Base-by-base conservation (phyloP, 345 rosid species). In the Ceriops zippeliana region DNA sequence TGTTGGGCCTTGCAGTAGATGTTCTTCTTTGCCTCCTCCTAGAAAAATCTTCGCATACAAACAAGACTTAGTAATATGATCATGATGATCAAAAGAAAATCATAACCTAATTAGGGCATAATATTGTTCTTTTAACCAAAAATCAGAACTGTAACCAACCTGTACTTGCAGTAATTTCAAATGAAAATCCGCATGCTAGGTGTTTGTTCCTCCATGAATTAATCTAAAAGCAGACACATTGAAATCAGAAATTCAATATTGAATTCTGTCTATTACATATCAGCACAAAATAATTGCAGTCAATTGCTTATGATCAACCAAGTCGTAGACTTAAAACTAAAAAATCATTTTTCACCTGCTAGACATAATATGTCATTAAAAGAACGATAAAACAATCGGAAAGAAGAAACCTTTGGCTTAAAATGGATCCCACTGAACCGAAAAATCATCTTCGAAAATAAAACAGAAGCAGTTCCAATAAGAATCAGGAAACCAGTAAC, bases 21-120 rank as follows among this genome's bases (percentile, higher is more conserved):
- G 58, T 54, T 70, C 66, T 88, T 75, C 81, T 84, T 46, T 69
- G 88, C 76, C 81, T 93, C 84, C 80, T 83, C 82, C 73, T 82
- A 13, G 90, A 80, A 82, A 86, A 93, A 79, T 90, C 98, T 90
- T 80, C 47, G 47, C 21, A 46, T 54, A 13, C 31, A 58, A 24
- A 27, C 59, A 26, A 52, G 31, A 72, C 24, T 49, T 38, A 24
- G 20, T 64, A 62, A 26, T 21, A 51, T 19, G 63, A 31, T 54
- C 66, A 17, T 57, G 69, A 21, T n/a, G n/a, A 59, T 8, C 57
- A 53, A 31, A 54, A 37, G 42, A 8, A 20, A 56, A 17, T 65
- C 27, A 70, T 76, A 56, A n/a, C 57, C 38, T 5, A 27, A 49
- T 24, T 49, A 60, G 26, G 53, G 47, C 37, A 37, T 2, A 28